phyloP scores from a whole-genome alignment of 1,284 basidiomycete species.

The Ganoderma leucocontextum region DNA sequence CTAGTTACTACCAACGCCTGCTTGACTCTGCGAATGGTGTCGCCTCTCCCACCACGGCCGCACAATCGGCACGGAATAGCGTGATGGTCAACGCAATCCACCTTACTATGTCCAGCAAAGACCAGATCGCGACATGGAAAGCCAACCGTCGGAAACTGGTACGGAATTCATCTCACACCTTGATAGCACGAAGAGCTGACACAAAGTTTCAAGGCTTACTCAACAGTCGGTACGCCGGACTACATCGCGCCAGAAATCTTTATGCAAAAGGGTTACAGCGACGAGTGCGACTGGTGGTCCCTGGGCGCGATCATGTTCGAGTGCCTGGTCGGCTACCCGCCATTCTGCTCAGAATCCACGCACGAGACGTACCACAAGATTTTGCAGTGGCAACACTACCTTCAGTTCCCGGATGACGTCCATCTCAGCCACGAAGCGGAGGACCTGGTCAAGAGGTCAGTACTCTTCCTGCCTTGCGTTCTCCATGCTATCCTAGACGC shows the following conservation, averaged over 20 bases:
- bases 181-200: constrained; percentile 14
- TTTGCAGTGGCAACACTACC: constrained; percentile 92
- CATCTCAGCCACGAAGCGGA: constrained; percentile 94
- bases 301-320: constrained; percentile 99
- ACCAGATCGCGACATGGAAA: constrained; percentile 99
- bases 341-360: constrained; percentile 97
- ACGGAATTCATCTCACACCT: constrained; percentile 38
- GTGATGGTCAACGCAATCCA: constrained; percentile 97
- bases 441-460: constrained; percentile 85
- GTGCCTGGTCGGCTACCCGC: constrained; percentile 96
- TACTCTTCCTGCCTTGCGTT: constrained; percentile 22
- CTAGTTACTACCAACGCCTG: constrained; percentile 93
- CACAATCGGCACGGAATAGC: constrained; percentile 75
- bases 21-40: constrained; percentile 62
- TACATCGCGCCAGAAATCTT: constrained; percentile 99
- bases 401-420: constrained; percentile 96
- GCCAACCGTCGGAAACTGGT: constrained; percentile 96
- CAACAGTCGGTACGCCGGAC: constrained; percentile 98
- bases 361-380: constrained; percentile 99
- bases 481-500: constrained; percentile 1
- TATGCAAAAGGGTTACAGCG: constrained; percentile 96
- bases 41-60: constrained; percentile 47
- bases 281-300: constrained; percentile 99
- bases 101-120: constrained; percentile 90
- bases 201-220: constrained; percentile 79